phyloP scores from a whole-genome alignment of 1,284 basidiomycete genomes.

The Porodaedalea pini region DNA sequence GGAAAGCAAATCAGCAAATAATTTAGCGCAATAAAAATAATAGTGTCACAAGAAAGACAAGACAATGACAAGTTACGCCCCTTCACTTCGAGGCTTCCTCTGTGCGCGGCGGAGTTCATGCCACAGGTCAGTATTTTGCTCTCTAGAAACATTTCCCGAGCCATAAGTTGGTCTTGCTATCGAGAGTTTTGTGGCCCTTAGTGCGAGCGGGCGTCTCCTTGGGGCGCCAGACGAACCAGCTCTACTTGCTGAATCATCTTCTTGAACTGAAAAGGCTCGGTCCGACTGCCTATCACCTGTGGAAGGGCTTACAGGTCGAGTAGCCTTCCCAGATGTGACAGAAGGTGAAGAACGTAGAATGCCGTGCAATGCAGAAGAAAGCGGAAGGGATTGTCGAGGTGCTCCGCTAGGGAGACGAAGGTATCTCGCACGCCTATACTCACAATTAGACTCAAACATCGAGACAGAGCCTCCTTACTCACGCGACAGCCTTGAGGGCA shows the following conservation, averaged over 20 bases:
- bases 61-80: neutral
- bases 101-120: constrained; percentile 14
- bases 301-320: constrained; percentile 8
- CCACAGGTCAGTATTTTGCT: constrained; percentile 12
- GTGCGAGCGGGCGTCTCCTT: constrained; percentile 2
- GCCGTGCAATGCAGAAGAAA: constrained; percentile 12
- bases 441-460: constrained; percentile 22
- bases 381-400: constrained; percentile 18
- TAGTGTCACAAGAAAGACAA: neutral
- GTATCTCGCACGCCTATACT: constrained; percentile 56
- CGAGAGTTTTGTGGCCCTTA: constrained; percentile 8
- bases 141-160: neutral
- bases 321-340: constrained; percentile 12
- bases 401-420: constrained; percentile 54
- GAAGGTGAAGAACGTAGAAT: constrained; percentile 14
- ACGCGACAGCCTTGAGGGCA: constrained; percentile 78
- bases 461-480: constrained; percentile 30
- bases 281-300: neutral
- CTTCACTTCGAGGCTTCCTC: constrained; percentile 11
- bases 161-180: constrained; percentile 1
- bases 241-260: constrained; percentile 7
- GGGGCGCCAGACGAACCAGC: constrained; percentile 6
- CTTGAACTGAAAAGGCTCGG: neutral
- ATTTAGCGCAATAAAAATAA: constrained; percentile 19
- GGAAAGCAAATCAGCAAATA: constrained; percentile 5